These are phyloP conservation scores for Didymella lethalis DNA, from an alignment of 2,329 filamentous ascomycete genomes.

Conservation along the genomic window DNA sequence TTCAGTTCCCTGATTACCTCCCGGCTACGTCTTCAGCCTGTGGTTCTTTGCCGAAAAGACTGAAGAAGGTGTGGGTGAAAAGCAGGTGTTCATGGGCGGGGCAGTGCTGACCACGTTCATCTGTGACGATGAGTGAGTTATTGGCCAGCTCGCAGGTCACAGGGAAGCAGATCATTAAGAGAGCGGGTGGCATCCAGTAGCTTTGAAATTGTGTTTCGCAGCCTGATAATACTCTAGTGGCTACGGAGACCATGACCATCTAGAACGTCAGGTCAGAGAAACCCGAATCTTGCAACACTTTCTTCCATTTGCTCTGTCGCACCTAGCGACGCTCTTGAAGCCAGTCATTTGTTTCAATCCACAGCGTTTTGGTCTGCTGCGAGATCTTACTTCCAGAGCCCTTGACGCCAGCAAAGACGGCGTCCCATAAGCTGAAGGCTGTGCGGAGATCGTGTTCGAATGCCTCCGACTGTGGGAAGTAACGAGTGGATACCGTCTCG, in stretches of 20 bases:
- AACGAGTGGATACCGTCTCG: slow-evolving; percentile 62
- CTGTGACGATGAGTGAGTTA: not conserved
- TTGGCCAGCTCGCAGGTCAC: not conserved
- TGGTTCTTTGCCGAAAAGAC: no score
- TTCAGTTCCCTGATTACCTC: no score
- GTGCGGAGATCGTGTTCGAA: slow-evolving; percentile 65
- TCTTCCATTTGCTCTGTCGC: not conserved
- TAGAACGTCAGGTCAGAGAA: not conserved
- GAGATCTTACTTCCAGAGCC: slow-evolving; percentile 56
- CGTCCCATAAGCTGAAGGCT: slow-evolving; percentile 71
- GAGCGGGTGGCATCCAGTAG: no score
- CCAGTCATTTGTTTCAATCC: slow-evolving; percentile 69
- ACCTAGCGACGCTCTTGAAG: slow-evolving; percentile 49
- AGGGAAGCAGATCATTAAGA: no score
- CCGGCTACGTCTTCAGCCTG: no score
- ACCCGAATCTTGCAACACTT: not conserved
- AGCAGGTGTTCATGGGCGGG: not conserved
- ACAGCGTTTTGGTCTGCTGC: slow-evolving; percentile 59
- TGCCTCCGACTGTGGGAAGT: slow-evolving; percentile 68
- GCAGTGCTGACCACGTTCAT: not conserved
- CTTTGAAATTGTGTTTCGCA: no score
- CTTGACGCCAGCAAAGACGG: slow-evolving; percentile 67
- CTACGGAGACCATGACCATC: no score
- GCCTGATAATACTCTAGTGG: no score
- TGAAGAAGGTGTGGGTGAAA: no score